Evolutionary conservation across 1,284 basidiomycete genomes (phyloP).

Genomic region (Tilletia caries): DNA sequence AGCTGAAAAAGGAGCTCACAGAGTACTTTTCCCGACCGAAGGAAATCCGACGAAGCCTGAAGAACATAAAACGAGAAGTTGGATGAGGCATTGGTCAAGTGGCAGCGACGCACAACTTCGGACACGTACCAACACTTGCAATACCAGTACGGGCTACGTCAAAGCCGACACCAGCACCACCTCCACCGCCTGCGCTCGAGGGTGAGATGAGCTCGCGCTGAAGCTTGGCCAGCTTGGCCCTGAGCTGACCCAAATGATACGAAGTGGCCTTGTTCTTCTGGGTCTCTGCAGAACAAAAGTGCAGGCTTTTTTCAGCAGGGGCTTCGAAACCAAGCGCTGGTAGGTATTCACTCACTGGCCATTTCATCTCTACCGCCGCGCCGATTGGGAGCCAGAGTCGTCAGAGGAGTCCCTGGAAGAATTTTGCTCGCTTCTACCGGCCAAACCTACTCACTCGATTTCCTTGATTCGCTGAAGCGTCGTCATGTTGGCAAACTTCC

Average conservation of each 20-base stretch:
- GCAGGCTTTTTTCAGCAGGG: not conserved
- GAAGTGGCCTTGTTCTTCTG: slow-evolving; percentile 83
- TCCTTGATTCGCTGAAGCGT: slow-evolving; percentile 51
- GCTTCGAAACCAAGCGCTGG: not conserved
- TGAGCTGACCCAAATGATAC: slow-evolving; percentile 92
- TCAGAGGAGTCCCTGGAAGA: not conserved
- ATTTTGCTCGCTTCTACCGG: not conserved
- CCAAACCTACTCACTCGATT: slow-evolving; percentile 33
- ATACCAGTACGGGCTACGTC: slow-evolving; percentile 95
- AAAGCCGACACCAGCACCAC: slow-evolving; percentile 67
- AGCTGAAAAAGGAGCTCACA: slow-evolving; percentile 17
- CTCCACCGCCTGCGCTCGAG: slow-evolving; percentile 70
- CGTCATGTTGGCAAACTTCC: slow-evolving; percentile 20
- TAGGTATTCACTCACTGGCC: slow-evolving; percentile 27
- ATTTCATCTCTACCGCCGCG: slow-evolving; percentile 40
- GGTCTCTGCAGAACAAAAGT: slow-evolving; percentile 58
- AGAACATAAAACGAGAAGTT: not conserved
- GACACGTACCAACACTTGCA: slow-evolving; percentile 69
- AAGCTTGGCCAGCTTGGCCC: slow-evolving; percentile 96
- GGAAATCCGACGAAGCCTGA: slow-evolving; percentile 57
- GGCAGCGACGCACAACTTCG: not conserved
- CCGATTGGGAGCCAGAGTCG: too few species aligned
- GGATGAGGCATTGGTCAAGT: not conserved
- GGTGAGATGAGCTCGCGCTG: slow-evolving; percentile 87
- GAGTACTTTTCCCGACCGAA: slow-evolving; percentile 70